Conservation (phyloP, 768 basidiomycete species). For the Neoboletus subvelutipes region DNA sequence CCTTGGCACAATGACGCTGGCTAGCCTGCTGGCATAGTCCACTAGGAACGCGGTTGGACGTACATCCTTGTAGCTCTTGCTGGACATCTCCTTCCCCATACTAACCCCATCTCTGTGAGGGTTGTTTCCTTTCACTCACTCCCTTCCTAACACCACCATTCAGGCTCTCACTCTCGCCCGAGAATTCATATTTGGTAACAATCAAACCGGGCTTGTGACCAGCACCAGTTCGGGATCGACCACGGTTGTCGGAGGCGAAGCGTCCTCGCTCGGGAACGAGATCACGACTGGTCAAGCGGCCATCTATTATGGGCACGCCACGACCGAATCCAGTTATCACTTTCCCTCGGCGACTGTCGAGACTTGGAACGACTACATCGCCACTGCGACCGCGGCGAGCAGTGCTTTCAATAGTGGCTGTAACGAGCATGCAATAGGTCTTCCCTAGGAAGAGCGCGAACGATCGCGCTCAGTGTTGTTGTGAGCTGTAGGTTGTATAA, state of each 20-base stretch:
- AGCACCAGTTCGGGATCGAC: constrained; percentile 24
- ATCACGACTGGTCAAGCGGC: constrained; percentile 53
- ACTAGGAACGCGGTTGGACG: constrained; percentile 67
- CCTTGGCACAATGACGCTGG: constrained; percentile 61
- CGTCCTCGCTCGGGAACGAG: constrained; percentile 43
- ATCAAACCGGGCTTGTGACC: constrained; percentile 55
- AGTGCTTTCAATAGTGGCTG: not conserved
- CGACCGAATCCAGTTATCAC: constrained; percentile 52
- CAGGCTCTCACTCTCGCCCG: constrained; percentile 61
- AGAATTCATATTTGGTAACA: constrained; percentile 68
- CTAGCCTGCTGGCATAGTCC: constrained; percentile 62
- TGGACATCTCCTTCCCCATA: constrained; percentile 38
- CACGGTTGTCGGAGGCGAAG: constrained; percentile 49
- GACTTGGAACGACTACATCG: constrained; percentile 56
- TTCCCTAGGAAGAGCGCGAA: not conserved
- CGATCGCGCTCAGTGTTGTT: not conserved
- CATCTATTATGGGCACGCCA: constrained; percentile 51
- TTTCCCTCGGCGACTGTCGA: constrained; percentile 55
- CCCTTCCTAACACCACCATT: not conserved
- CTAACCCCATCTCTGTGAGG: constrained; percentile 45
- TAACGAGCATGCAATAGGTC: not conserved
- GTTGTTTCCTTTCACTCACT: not conserved
- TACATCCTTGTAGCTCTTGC: constrained; percentile 40
- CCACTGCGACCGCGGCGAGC: constrained; percentile 24
- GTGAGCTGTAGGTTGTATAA: not conserved